Conservation (phyloP, 371 early-diverging fungal species). For the Mortierella polycephala region DNA sequence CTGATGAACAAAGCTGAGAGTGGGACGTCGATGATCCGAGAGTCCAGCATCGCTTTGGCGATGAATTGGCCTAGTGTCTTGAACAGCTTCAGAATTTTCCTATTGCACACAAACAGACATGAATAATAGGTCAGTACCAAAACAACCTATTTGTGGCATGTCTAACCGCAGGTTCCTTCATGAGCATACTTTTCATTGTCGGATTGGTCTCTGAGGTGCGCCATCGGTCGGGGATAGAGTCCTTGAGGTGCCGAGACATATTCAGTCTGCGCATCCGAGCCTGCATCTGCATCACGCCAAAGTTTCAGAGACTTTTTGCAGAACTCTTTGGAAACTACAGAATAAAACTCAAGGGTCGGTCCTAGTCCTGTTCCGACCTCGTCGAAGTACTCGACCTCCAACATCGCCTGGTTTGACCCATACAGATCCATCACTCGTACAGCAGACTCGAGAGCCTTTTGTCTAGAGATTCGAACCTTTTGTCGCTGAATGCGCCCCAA, state of each 20-base stretch:
- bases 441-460: conserved; percentile 82
- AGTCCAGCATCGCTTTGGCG: conserved; percentile 90
- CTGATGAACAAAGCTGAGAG: conserved; percentile 82
- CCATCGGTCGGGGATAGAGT: conserved; percentile 79
- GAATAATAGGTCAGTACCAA: conserved; percentile 3
- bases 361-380: conserved; percentile 97
- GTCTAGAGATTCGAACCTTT: conserved; percentile 86
- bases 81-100: conserved; percentile 68
- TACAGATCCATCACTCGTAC: conserved; percentile 84
- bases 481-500: conserved; percentile 78
- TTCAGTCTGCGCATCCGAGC: conserved; percentile 32
- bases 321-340: conserved; percentile 81
- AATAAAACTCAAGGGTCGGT: conserved; percentile 94
- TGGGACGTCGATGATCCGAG: conserved; percentile 87
- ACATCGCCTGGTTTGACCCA: conserved; percentile 70
- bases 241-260: conserved; percentile 65
- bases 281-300: conserved; percentile 70
- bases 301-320: conserved; percentile 66
- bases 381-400: conserved; percentile 92
- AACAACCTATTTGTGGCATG: not conserved
- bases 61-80: conserved; percentile 84
- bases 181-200: conserved; percentile 49
- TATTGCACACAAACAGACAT: not conserved
- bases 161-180: not conserved
- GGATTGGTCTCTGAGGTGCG: conserved; percentile 32